Evolutionary conservation across 1,284 basidiomycete species (phyloP), one percentile per base, ranked within the genome.

Genomic region (Butyriboletus pseudospeciosus): DNA sequence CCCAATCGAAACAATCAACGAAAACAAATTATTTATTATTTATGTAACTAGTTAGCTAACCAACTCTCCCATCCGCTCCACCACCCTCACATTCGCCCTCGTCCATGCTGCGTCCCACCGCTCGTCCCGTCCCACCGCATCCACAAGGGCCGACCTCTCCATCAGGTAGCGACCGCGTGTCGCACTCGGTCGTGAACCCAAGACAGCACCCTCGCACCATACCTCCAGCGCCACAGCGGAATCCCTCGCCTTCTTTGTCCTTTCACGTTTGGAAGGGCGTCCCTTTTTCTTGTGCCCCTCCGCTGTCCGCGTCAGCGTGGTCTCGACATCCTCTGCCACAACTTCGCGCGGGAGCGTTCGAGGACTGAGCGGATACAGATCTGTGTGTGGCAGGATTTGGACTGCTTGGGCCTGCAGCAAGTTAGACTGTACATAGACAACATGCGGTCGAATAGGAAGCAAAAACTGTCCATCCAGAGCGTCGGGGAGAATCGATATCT

Each of bases 311-410:
- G 10, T 62, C 58, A 41, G 32, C 40, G 57, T 23, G 41, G 51
- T 48, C 39, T 63, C 56, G 0, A 47, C 50, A 8, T 66, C 69
- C 47, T 76, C 75, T 6, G 78, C 68, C 52, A 81, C 81, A 10
- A 81, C 68, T 61, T 89, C 87, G 25, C 86, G 79, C 13, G 87
- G 88, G 9, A 90, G 71, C 17, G 69, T 68, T 25, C 82, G 75
- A 1, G 87, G 87, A 60, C 80, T 82, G 61, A 80, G 71, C 0
- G 86, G 70, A n/a, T 73, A 70, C 12, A 80, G 61, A 4, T 74
- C 70, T 10, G 81, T 78, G 36, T 63, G 61, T 0, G 88, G 87
- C 30, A 85, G 67, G 41, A 89, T 73, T 55, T 83, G 73, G 63
- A 90, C 88, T 0, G 73, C 74, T 12, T 75, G 63, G 30, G 75